phyloP scores from a whole-genome alignment of 2,329 filamentous ascomycete genomes.

The Penicillium sp. region DNA sequence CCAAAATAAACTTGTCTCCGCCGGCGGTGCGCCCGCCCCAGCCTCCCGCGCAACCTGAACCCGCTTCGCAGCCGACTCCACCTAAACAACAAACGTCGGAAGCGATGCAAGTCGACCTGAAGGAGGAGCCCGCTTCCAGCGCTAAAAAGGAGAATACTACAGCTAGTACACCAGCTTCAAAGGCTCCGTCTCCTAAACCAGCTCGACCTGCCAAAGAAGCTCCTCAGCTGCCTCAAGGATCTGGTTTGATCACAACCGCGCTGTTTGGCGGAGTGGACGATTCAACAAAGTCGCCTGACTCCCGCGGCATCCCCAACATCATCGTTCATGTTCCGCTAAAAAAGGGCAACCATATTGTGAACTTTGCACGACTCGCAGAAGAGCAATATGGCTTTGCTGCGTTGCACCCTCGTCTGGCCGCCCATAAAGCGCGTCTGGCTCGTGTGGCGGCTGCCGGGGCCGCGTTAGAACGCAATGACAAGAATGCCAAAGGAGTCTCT shows the following conservation, averaged over 20 bases:
- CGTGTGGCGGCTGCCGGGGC: constrained; percentile 87
- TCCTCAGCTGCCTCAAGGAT: constrained; percentile 60
- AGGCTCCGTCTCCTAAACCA: constrained; percentile 57
- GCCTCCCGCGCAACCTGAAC: constrained; percentile 13
- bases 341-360: constrained; percentile 85
- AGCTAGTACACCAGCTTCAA: constrained; percentile 49
- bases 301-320: constrained; percentile 67
- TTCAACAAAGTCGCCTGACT: constrained; percentile 44
- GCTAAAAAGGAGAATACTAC: constrained; percentile 45
- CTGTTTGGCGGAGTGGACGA: constrained; percentile 55
- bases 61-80: constrained; percentile 18
- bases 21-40: constrained; percentile 22
- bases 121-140: constrained; percentile 30
- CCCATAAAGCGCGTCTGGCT: constrained; percentile 80
- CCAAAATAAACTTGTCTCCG: constrained; percentile 22
- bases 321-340: constrained; percentile 78
- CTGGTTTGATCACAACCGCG: constrained; percentile 62
- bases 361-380: constrained; percentile 90
- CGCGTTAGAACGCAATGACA: constrained; percentile 73
- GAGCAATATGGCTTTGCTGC: constrained; percentile 94
- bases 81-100: constrained; percentile 15
- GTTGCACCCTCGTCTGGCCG: constrained; percentile 84
- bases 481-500: constrained; percentile 62
- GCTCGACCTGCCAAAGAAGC: constrained; percentile 53
- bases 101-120: constrained; percentile 38